These are phyloP conservation scores for Verticillium tricorpus DNA, from an alignment of 2,329 filamentous ascomycete genomes.

Conservation along the genomic window DNA sequence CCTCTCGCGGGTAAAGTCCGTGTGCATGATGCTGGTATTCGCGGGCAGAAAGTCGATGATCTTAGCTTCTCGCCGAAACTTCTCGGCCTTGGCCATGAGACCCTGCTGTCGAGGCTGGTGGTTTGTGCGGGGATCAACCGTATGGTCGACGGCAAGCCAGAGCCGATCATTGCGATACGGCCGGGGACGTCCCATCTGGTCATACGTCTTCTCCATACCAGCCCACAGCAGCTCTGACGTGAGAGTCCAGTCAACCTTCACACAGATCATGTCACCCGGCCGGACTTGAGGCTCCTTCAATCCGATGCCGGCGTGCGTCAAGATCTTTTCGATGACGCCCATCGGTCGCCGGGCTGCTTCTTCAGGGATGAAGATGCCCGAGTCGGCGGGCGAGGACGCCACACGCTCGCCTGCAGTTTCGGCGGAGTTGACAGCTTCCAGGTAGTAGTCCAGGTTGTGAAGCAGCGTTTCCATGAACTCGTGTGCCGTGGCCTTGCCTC, in stretches of 20 bases:
- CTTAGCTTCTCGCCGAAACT: neutral
- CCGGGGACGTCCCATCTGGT: constrained; percentile 31
- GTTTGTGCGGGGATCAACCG: constrained; percentile 32
- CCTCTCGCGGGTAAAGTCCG: constrained; percentile 38
- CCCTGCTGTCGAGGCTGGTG: neutral
- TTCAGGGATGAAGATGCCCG: neutral
- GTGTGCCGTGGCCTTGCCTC: constrained; percentile 5
- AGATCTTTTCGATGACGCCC: constrained; percentile 39
- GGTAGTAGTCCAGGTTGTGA: constrained; percentile 9
- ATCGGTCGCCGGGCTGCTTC: constrained; percentile 21
- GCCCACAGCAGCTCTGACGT: constrained; percentile 36
- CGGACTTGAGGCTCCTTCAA: constrained; percentile 22
- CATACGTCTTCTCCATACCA: constrained; percentile 36
- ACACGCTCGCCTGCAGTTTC: constrained; percentile 3
- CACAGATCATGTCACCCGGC: constrained; percentile 33
- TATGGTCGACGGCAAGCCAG: constrained; percentile 45
- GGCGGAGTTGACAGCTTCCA: constrained; percentile 10
- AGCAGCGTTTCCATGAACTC: constrained; percentile 9
- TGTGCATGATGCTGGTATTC: constrained; percentile 21
- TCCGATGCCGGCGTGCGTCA: constrained; percentile 30
- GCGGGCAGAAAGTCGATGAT: neutral
- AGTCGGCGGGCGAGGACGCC: neutral
- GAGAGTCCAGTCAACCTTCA: constrained; percentile 40
- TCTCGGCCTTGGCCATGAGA: constrained; percentile 2
- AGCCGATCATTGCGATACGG: constrained; percentile 46